Evolutionary conservation across 768 basidiomycete species (phyloP), one percentile per base, ranked within the genome.

Genomic region (Ramaria sp.): DNA sequence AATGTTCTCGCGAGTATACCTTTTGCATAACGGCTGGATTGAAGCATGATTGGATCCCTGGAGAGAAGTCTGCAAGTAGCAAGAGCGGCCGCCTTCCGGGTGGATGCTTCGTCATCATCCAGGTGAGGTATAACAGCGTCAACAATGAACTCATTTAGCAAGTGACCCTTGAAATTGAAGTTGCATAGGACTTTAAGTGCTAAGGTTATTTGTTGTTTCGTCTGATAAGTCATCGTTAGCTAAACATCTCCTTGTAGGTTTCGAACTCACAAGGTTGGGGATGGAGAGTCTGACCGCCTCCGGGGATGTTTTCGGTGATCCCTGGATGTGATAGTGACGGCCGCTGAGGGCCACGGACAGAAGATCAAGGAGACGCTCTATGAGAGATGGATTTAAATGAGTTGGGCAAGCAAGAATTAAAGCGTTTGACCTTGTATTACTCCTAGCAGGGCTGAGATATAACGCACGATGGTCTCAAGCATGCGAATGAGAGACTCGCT

Each of bases 71-170:
- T 63, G 44, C 72, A 73, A 49, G 69, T 72, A 3, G 73, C 68
- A 3, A 71, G 49, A 0, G 73, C 73, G 0, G 75, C 74, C 10
- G 71, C 70, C 42, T 68, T 60, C 0, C 75, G 66, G 3, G 76
- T 71, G 12, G 73, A 71, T 1, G 67, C 56, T 55, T 66, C 67
- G 55, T 76, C 73, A 59, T 73, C 65, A 37, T 75, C 73, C 32
- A 76, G 66, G 59, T 74, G 76, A 5, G 71, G 70, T 18, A 74
- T 57, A 20, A 72, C 72, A 44, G 69, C 69, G 34, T 70, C 67
- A 15, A 73, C 68, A 3, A 75, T 69, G 52, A 77, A 74, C 57
- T 77, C 75, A 64, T 70, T 72, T n/a, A 77, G 63, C 1, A 67
- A 66, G 51, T 75, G 73, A 44, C 71, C 71, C 60, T 55, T 30